Conservation (phyloP, 176 grass and related monocot genomes). For the Musa beccarii region DNA sequence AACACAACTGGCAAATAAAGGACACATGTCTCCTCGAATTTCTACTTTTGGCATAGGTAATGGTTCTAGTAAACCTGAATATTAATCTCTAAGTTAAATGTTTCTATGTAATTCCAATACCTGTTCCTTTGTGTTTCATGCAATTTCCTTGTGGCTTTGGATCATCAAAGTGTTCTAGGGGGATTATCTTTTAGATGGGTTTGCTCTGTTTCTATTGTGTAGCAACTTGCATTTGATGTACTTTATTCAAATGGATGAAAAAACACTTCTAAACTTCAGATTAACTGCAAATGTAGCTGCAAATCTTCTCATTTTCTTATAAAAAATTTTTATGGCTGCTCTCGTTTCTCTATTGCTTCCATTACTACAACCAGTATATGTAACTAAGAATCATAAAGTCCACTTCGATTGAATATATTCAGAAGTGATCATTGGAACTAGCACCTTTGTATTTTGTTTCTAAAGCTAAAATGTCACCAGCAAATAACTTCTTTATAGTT, state of each 20-base stretch:
- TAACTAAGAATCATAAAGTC: not conserved
- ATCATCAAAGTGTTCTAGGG: not conserved
- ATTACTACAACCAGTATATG: not conserved
- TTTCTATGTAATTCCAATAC: not conserved
- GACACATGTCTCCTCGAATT: conserved; percentile 67
- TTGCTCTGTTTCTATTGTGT: not conserved
- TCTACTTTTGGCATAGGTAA: conserved; percentile 96
- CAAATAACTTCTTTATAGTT: no score
- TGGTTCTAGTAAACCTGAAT: conserved; percentile 7
- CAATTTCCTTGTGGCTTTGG: not conserved
- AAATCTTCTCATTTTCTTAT: not conserved
- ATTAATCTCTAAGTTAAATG: not conserved
- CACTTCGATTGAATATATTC: not conserved
- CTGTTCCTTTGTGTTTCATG: not conserved
- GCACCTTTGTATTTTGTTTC: not conserved
- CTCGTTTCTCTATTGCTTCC: not conserved
- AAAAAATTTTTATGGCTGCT: not conserved
- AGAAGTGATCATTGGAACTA: not conserved
- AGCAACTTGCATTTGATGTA: not conserved
- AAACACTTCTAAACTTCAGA: not conserved
- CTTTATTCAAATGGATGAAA: not conserved
- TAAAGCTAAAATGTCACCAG: no score
- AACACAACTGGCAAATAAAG: conserved; percentile 36
- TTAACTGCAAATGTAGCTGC: not conserved
- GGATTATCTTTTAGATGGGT: not conserved